Percentiles rank a stretch among this genome's conserved stretches.
Evolutionary conservation across 192 early-diverging fungal genomes (phyloP).

Genomic region (Ambispora gerdemannii): DNA sequence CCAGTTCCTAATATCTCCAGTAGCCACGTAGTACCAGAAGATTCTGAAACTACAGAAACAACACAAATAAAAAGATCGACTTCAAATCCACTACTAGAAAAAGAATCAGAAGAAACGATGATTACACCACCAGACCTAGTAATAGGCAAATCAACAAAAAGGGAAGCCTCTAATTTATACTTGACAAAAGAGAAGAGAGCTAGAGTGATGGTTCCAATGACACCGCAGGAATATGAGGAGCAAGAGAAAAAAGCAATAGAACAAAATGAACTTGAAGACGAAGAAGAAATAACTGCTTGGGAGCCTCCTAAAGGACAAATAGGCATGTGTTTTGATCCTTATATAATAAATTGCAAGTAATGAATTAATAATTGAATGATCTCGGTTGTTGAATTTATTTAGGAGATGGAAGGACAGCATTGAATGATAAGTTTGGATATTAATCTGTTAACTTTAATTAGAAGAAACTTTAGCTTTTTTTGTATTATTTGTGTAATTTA

Average conservation of each 20-base stretch:
- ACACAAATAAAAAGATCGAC: not conserved
- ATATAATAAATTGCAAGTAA: not conserved
- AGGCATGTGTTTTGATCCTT: too few species aligned
- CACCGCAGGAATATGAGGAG: slow-evolving; percentile 14
- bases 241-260: slow-evolving; percentile 7
- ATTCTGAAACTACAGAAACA: not conserved
- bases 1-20: not conserved
- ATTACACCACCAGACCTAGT: not conserved
- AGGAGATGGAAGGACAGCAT: slow-evolving; percentile 23
- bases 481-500: too few species aligned
- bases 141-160: not conserved
- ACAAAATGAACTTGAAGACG: slow-evolving; percentile 17
- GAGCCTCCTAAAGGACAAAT: slow-evolving; percentile 25
- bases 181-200: slow-evolving; percentile 5
- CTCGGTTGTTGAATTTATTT: not conserved
- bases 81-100: not conserved
- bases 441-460: not conserved
- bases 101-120: not conserved
- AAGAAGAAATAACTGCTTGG: slow-evolving; percentile 13
- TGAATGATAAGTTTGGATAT: slow-evolving; percentile 27
- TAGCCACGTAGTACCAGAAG: not conserved
- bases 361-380: not conserved
- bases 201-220: slow-evolving; percentile 20
- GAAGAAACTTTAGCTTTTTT: too few species aligned
- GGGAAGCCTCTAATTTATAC: not conserved